phyloP scores from a whole-genome alignment of 768 basidiomycete genomes.

The Podaxis rugospora region DNA sequence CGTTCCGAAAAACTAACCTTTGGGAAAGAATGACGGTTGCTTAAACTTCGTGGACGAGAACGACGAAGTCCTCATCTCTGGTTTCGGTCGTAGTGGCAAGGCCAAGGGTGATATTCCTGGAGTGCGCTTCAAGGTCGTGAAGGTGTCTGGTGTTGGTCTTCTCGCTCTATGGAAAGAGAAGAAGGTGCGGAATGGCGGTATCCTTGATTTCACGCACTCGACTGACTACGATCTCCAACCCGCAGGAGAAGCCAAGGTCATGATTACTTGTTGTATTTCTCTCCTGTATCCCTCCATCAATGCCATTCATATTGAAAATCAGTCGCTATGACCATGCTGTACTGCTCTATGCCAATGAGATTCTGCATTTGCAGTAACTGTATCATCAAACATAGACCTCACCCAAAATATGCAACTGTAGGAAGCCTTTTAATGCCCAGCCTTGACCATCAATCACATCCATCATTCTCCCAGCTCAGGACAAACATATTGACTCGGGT shows the following conservation, averaged over 20 bases:
- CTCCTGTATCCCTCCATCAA: constrained; percentile 12
- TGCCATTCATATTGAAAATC: constrained; percentile 1
- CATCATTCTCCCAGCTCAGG: background rate
- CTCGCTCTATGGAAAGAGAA: constrained; percentile 99
- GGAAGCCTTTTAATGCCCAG: background rate
- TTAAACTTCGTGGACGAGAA: constrained; percentile 99
- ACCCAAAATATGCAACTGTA: background rate
- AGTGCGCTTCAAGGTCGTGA: constrained; percentile 99
- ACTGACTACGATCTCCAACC: background rate
- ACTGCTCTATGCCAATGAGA: constrained; percentile 12
- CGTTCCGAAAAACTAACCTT: background rate
- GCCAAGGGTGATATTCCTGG: constrained; percentile 99
- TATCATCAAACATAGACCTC: background rate
- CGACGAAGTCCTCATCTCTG: constrained; percentile 99
- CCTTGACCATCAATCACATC: background rate
- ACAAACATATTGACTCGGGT: background rate
- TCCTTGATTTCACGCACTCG: background rate
- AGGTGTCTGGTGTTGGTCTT: constrained; percentile 98
- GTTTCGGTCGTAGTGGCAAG: constrained; percentile 99
- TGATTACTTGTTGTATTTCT: constrained; percentile 23
- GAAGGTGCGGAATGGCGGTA: constrained; percentile 58
- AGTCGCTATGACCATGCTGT: constrained; percentile 15
- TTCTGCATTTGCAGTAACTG: background rate
- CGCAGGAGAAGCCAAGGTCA: constrained; percentile 72
- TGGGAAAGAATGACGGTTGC: constrained; percentile 85